phyloP scores from a whole-genome alignment of 768 basidiomycete species.

The Russula compacta region DNA sequence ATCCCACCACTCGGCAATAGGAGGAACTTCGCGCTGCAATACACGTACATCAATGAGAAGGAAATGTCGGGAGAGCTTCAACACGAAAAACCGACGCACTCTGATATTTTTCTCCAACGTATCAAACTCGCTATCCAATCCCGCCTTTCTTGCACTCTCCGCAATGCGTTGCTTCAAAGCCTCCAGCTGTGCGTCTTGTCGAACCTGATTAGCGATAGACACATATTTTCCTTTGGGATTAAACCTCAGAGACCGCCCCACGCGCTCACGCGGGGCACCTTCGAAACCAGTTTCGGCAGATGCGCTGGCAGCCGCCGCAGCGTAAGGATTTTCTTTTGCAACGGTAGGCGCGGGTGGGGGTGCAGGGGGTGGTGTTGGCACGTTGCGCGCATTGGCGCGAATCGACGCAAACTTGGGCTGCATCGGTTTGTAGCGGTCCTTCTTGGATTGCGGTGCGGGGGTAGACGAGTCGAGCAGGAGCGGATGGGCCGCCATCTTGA shows the following conservation, averaged over 20 bases:
- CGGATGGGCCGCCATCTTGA: conserved; percentile 89
- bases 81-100: conserved; percentile 34
- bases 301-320: conserved; percentile 36
- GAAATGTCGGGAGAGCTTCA: neutral
- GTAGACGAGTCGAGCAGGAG: conserved; percentile 64
- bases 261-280: conserved; percentile 62
- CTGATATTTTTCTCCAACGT: conserved; percentile 84
- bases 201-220: conserved; percentile 57
- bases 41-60: neutral
- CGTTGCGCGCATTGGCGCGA: conserved; percentile 78
- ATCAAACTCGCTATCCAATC: conserved; percentile 87
- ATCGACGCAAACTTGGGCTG: conserved; percentile 98
- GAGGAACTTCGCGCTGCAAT: conserved; percentile 72
- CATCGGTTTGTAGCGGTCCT: conserved; percentile 96
- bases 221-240: conserved; percentile 91
- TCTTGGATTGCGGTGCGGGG: conserved; percentile 58
- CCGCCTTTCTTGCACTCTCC: conserved; percentile 87
- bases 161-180: conserved; percentile 89
- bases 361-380: conserved; percentile 49
- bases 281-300: conserved; percentile 60
- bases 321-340: conserved; percentile 68
- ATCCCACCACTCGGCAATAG: conserved; percentile 97
- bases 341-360: conserved; percentile 29
- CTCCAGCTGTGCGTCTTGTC: conserved; percentile 75
- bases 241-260: conserved; percentile 68